phyloP scores from a whole-genome alignment of 495 filamentous ascomycete species.

The Podospora pseudopauciseta region DNA sequence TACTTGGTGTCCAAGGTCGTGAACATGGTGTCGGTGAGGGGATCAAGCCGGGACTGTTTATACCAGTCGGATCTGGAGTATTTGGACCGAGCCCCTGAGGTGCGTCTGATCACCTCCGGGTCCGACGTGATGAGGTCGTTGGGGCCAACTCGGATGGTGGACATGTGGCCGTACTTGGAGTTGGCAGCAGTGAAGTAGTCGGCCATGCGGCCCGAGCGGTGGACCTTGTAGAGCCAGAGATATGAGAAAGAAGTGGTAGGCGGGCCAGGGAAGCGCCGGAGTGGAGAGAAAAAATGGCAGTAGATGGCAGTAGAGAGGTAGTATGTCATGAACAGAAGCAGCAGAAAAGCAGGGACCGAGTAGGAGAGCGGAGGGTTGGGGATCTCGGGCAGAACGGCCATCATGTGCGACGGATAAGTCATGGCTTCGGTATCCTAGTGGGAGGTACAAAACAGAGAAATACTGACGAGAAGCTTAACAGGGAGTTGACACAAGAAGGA shows the following conservation, averaged over 20 bases:
- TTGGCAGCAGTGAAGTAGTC: constrained; percentile 19
- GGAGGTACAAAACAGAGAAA: no score
- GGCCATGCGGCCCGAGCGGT: constrained; percentile 35
- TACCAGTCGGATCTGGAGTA: constrained; percentile 39
- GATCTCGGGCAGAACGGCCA: neutral
- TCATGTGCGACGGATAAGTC: neutral
- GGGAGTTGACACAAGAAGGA: no score
- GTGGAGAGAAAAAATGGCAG: constrained; percentile 2
- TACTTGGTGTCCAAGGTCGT: constrained; percentile 35
- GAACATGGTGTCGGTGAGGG: constrained; percentile 40
- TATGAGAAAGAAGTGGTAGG: constrained; percentile 52
- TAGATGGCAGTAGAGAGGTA: neutral
- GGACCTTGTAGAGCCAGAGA: constrained; percentile 37
- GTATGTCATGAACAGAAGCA: neutral
- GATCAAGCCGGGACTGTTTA: constrained; percentile 28
- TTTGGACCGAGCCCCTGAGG: constrained; percentile 30
- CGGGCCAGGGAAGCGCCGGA: constrained; percentile 51
- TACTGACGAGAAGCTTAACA: no score
- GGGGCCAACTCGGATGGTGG: constrained; percentile 50
- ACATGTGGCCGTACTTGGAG: constrained; percentile 40
- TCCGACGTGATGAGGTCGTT: constrained; percentile 45
- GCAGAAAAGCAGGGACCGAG: neutral
- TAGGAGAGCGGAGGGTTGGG: neutral
- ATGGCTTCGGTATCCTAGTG: neutral
- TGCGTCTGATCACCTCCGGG: constrained; percentile 33